phyloP scores from a whole-genome alignment of 2,329 filamentous ascomycete genomes.

The Gnomoniopsis smithogilvyi region DNA sequence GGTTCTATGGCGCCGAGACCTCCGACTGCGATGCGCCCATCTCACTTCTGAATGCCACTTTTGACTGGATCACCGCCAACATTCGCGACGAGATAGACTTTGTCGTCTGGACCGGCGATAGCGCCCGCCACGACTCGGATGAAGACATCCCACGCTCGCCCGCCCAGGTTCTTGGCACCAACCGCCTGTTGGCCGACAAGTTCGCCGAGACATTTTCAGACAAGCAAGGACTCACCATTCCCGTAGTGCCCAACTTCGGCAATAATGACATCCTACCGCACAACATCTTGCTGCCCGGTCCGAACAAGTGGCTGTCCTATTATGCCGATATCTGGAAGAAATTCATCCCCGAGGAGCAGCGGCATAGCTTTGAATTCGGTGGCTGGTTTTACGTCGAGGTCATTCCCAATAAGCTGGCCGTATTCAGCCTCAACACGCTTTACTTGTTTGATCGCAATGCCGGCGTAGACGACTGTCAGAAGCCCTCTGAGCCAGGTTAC shows the following conservation, averaged over 20 bases:
- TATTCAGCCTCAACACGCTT: constrained; percentile 93
- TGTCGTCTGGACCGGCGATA: constrained; percentile 90
- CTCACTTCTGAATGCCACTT: constrained; percentile 79
- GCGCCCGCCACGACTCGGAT: constrained; percentile 85
- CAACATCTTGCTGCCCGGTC: constrained; percentile 84
- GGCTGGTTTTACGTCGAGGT: constrained; percentile 96
- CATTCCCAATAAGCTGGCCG: constrained; percentile 77
- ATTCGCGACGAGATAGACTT: constrained; percentile 81
- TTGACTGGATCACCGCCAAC: constrained; percentile 81
- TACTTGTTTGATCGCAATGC: constrained; percentile 95
- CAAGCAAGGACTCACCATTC: constrained; percentile 62
- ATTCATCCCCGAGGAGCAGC: constrained; percentile 90
- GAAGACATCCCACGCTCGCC: constrained; percentile 72
- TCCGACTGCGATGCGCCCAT: constrained; percentile 86
- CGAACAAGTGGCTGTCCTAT: constrained; percentile 78
- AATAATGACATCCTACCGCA: constrained; percentile 98
- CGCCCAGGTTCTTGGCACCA: constrained; percentile 73
- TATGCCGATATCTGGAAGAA: constrained; percentile 77
- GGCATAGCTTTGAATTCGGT: constrained; percentile 85
- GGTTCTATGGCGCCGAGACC: constrained; percentile 78
- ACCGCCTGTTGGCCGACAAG: constrained; percentile 71
- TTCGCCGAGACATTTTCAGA: constrained; percentile 71
- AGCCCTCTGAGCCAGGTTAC: constrained; percentile 79
- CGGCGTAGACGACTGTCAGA: constrained; percentile 84
- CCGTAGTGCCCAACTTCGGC: constrained; percentile 85